These are phyloP conservation scores for Paxillus rubicundulus DNA, from an alignment of 768 basidiomycete genomes.

Conservation along the genomic window DNA sequence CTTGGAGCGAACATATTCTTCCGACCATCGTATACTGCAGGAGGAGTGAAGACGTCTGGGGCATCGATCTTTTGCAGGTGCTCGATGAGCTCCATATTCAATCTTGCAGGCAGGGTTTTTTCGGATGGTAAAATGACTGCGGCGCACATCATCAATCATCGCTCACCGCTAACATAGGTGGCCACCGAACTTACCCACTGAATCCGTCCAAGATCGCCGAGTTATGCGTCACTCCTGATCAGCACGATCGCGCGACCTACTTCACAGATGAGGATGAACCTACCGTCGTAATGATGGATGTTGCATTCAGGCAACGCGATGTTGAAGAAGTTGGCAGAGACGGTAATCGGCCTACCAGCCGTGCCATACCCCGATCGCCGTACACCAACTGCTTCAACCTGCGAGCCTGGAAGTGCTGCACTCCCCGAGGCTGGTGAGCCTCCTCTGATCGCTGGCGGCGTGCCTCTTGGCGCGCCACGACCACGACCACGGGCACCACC, in stretches of 20 bases:
- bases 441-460: conserved; percentile 15
- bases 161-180: background rate
- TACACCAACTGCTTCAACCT: conserved; percentile 60
- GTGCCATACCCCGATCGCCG: conserved; percentile 63
- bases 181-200: conserved; percentile 19
- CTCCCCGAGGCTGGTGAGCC: conserved; percentile 30
- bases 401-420: conserved; percentile 30
- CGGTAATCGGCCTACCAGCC: conserved; percentile 44
- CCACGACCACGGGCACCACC: conserved; percentile 20
- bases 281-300: conserved; percentile 81
- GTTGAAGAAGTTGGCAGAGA: conserved; percentile 61
- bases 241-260: conserved; percentile 13
- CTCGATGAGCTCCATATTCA: conserved; percentile 71
- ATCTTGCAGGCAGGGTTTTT: conserved; percentile 59
- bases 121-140: conserved; percentile 67
- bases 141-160: conserved; percentile 11
- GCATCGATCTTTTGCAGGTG: conserved; percentile 56
- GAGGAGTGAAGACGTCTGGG: conserved; percentile 68
- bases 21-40: conserved; percentile 73
- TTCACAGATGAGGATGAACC: conserved; percentile 34
- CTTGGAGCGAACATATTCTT: conserved; percentile 71
- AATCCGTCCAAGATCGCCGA: conserved; percentile 1
- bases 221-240: conserved; percentile 11
- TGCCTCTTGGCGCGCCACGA: conserved; percentile 31
- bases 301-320: conserved; percentile 57